A percentile compares a stretch with the other conserved stretches of the same genome.
These are phyloP conservation scores for Bidens hawaiensis DNA, from an alignment of 140 eudicot species.

Conservation along the genomic window DNA sequence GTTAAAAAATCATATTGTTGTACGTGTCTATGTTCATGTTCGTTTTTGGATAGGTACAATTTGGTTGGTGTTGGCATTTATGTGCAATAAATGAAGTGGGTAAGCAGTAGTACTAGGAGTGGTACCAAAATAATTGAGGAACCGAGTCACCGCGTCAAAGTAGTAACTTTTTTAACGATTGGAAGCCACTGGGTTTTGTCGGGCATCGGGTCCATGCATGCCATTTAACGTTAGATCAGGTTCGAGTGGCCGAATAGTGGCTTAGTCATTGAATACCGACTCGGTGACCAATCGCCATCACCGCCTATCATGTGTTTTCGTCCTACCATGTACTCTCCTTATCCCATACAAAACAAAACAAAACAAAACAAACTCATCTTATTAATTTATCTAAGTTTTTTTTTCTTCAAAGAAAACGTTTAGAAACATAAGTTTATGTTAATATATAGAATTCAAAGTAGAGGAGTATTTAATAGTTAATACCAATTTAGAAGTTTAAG, in stretches of 20 bases:
- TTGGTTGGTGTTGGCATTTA: slow-evolving; percentile 21
- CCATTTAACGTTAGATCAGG: neutral
- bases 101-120: slow-evolving; percentile 5
- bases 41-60: neutral
- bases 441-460: too few relatives aligned
- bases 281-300: slow-evolving; percentile 11
- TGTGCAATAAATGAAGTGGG: slow-evolving; percentile 18
- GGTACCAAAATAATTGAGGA: neutral
- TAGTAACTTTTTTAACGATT: slow-evolving; percentile 6
- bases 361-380: neutral
- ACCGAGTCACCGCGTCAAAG: slow-evolving; percentile 12
- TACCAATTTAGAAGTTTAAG: too few relatives aligned
- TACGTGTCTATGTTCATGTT: neutral
- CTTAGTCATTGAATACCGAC: slow-evolving; percentile 7
- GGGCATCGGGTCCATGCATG: slow-evolving; percentile 3
- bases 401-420: too few relatives aligned
- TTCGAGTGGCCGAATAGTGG: neutral
- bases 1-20: neutral
- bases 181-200: neutral
- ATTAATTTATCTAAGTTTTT: too few relatives aligned
- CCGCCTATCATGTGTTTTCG: slow-evolving; percentile 8
- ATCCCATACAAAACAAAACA: neutral
- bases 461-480: too few relatives aligned
- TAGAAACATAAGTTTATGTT: too few relatives aligned
- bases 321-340: neutral